A percentile compares a stretch with the other conserved stretches of the same genome.
These are phyloP conservation scores for Globisporangium cystogenes DNA, from an alignment of 352 stramenopile species.

Conservation along the genomic window DNA sequence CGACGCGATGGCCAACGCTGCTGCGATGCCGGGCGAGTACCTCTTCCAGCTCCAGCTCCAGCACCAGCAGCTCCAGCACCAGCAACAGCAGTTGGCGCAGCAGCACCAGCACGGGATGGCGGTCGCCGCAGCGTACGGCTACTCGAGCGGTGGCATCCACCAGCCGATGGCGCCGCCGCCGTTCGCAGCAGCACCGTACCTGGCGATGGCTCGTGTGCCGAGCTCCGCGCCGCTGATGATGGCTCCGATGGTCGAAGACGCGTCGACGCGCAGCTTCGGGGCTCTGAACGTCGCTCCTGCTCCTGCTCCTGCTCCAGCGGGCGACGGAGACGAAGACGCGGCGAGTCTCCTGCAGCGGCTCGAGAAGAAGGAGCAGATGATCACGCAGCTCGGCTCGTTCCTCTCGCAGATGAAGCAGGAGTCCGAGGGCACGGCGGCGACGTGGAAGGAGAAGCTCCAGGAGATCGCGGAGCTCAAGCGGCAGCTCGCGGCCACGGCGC, in stretches of 20 bases:
- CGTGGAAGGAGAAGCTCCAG: slow-evolving; percentile 57
- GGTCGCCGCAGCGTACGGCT: slow-evolving; percentile 21
- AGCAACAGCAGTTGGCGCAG: no score
- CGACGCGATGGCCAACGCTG: slow-evolving; percentile 2
- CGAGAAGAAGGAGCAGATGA: slow-evolving; percentile 63
- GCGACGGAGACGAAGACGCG: slow-evolving; percentile 6
- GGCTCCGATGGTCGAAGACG: neutral
- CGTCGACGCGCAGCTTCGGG: neutral
- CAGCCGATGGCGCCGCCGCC: slow-evolving; percentile 15
- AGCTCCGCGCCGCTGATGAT: slow-evolving; percentile 1
- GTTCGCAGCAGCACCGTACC: slow-evolving; percentile 12
- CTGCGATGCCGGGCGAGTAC: slow-evolving; percentile 14
- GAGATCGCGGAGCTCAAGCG: slow-evolving; percentile 45
- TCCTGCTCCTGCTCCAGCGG: neutral
- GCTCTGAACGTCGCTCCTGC: neutral
- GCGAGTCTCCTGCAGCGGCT: slow-evolving; percentile 21
- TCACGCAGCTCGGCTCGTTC: slow-evolving; percentile 62
- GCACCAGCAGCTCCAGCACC: slow-evolving; percentile 35
- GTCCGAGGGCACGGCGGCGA: slow-evolving; percentile 43
- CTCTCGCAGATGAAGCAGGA: slow-evolving; percentile 72
- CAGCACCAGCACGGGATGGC: slow-evolving; percentile 35
- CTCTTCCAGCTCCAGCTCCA: slow-evolving; percentile 46
- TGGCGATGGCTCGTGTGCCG: slow-evolving; percentile 7
- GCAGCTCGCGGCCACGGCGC: slow-evolving; percentile 23
- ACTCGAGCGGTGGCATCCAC: slow-evolving; percentile 12